These are phyloP conservation scores for Colletotrichum sp. DNA, from an alignment of 2,329 filamentous ascomycete genomes.

Conservation along the genomic window DNA sequence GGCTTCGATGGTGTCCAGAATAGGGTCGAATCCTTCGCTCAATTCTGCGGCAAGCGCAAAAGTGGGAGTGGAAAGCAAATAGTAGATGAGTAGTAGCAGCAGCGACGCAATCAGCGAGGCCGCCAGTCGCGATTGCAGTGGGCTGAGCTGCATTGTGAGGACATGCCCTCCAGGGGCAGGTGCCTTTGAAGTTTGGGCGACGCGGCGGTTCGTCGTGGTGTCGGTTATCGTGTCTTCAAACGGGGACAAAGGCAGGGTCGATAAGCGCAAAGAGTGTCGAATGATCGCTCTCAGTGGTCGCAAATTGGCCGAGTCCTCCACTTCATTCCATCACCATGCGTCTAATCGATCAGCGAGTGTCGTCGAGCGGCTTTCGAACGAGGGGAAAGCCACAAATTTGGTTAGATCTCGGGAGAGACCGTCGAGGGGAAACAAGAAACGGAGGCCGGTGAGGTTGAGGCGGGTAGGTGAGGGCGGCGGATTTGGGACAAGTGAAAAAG, in stretches of 20 bases:
- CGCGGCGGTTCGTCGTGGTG: neutral
- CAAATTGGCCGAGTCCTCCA: neutral
- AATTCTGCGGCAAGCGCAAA: conserved; percentile 68
- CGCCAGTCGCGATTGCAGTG: conserved; percentile 74
- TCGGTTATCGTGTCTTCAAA: neutral
- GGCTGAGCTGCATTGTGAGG: conserved; percentile 64
- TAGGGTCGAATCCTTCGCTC: conserved; percentile 25
- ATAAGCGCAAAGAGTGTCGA: neutral
- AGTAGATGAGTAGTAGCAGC: conserved; percentile 64
- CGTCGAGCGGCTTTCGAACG: conserved; percentile 1
- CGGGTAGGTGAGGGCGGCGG: neutral
- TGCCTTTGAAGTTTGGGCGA: neutral
- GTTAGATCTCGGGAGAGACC: neutral
- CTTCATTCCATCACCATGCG: conserved; percentile 4
- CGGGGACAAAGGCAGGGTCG: neutral
- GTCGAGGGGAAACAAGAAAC: neutral
- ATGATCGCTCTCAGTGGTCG: neutral
- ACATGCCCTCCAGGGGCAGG: conserved; percentile 47
- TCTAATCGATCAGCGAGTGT: neutral
- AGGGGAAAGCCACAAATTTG: neutral
- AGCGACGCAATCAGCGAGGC: conserved; percentile 68
- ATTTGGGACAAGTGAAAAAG: neutral
- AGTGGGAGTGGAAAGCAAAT: conserved; percentile 62
- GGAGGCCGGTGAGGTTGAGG: neutral
- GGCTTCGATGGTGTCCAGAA: conserved; percentile 25